Evolutionary conservation across 768 basidiomycete genomes (phyloP).

Genomic region (Russula virescens): DNA sequence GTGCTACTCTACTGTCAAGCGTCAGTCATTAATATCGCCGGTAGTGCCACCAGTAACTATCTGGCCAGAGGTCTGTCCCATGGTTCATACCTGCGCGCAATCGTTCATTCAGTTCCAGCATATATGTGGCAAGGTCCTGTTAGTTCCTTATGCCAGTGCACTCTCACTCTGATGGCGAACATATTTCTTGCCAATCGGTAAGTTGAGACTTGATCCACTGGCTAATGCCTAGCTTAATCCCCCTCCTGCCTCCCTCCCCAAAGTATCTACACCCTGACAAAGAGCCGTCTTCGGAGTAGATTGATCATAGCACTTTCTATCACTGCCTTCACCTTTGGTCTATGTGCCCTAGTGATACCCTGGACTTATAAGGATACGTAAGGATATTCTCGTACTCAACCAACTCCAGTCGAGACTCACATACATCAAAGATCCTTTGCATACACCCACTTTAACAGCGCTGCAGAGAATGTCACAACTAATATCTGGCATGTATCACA

Average conservation of each 20-base stretch:
- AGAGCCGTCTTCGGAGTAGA: not conserved
- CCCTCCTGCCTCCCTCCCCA: not conserved
- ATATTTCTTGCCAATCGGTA: conserved; percentile 3
- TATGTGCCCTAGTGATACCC: not conserved
- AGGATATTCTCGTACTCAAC: not conserved
- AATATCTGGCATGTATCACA: not conserved
- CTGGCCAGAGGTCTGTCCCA: not conserved
- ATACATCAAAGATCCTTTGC: not conserved
- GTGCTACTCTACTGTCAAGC: too few relatives aligned
- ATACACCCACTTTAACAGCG: not conserved
- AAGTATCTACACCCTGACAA: not conserved
- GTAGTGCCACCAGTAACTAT: not conserved
- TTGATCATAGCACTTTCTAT: not conserved
- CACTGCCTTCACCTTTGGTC: not conserved
- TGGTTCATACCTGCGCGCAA: too few relatives aligned
- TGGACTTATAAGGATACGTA: not conserved
- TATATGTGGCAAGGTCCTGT: not conserved
- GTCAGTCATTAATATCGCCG: not conserved
- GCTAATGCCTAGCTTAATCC: not conserved
- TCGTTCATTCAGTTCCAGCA: not conserved
- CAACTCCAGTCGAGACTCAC: not conserved
- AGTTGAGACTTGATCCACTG: not conserved
- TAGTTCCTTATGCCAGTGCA: not conserved
- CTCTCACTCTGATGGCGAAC: not conserved
- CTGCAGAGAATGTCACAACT: not conserved